phyloP scores from a whole-genome alignment of 2,329 filamentous ascomycete genomes.

The Penicillium sp. region DNA sequence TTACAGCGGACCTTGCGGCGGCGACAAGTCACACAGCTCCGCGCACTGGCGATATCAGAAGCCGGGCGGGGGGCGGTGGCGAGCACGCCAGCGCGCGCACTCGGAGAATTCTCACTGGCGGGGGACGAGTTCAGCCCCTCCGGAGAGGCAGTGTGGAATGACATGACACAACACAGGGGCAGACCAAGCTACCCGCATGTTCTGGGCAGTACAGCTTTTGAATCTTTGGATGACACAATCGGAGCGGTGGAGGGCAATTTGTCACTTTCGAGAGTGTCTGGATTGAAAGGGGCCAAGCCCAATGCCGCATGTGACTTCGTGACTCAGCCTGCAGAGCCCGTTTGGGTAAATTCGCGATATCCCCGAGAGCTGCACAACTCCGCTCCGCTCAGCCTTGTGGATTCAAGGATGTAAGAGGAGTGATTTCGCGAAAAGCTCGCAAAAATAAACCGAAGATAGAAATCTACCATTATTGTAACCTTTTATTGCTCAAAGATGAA shows the following conservation, averaged over 20 bases:
- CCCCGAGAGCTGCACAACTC: background rate
- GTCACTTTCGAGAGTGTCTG: background rate
- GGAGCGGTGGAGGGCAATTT: background rate
- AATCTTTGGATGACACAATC: no score
- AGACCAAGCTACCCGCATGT: conserved; percentile 4
- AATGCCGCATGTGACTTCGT: conserved; percentile 8
- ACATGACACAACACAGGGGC: conserved; percentile 16
- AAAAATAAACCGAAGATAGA: no score
- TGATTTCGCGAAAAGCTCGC: no score
- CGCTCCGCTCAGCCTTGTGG: background rate
- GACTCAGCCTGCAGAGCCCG: conserved; percentile 6
- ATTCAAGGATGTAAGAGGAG: no score
- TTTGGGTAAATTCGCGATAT: conserved; percentile 1
- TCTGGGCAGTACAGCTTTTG: background rate
- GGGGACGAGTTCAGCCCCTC: conserved; percentile 17
- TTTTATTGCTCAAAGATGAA: no score
- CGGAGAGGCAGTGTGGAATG: conserved; percentile 22
- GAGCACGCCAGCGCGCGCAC: conserved; percentile 8
- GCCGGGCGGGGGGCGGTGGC: conserved; percentile 19
- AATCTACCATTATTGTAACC: no score
- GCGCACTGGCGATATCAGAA: conserved; percentile 34
- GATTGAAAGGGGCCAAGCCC: conserved; percentile 3
- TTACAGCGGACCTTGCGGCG: conserved; percentile 53
- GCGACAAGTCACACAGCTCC: conserved; percentile 52
- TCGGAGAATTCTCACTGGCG: conserved; percentile 23